These are phyloP conservation scores for Moricandia moricandioides DNA, from an alignment of 345 rosid species.

Conservation along the genomic window DNA sequence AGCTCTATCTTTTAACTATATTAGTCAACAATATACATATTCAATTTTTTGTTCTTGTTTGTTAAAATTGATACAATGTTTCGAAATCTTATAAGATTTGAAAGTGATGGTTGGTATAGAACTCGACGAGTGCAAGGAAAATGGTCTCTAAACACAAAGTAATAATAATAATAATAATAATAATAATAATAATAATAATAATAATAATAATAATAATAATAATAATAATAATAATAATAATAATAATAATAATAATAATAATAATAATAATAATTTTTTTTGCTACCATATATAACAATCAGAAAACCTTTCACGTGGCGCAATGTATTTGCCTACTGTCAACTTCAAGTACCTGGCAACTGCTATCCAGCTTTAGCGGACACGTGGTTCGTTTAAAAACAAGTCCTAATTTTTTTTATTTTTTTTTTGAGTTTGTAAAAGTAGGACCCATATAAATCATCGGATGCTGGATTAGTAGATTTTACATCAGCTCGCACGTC, in stretches of 20 bases:
- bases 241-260: too few relatives aligned
- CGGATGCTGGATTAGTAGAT: not conserved
- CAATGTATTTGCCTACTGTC: conserved; percentile 36
- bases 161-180: too few relatives aligned
- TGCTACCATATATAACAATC: not conserved
- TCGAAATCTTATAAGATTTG: not conserved
- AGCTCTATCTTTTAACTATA: not conserved
- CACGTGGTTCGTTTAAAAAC: conserved; percentile 23
- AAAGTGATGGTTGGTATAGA: conserved; percentile 22
- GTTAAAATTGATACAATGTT: not conserved
- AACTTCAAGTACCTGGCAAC: conserved; percentile 36
- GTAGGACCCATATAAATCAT: conserved; percentile 19
- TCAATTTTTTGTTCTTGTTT: not conserved
- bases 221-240: too few relatives aligned
- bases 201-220: too few relatives aligned
- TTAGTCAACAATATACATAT: not conserved
- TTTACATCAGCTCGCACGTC: conserved; percentile 15
- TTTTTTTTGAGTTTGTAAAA: not conserved
- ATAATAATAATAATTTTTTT: not conserved
- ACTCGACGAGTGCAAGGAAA: not conserved
- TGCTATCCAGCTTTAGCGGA: conserved; percentile 4
- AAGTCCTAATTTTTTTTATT: not conserved
- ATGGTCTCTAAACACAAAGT: not conserved
- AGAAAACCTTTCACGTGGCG: conserved; percentile 35
- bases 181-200: too few relatives aligned